Conservation (phyloP, 345 rosid species). For the Salix purpurea region DNA sequence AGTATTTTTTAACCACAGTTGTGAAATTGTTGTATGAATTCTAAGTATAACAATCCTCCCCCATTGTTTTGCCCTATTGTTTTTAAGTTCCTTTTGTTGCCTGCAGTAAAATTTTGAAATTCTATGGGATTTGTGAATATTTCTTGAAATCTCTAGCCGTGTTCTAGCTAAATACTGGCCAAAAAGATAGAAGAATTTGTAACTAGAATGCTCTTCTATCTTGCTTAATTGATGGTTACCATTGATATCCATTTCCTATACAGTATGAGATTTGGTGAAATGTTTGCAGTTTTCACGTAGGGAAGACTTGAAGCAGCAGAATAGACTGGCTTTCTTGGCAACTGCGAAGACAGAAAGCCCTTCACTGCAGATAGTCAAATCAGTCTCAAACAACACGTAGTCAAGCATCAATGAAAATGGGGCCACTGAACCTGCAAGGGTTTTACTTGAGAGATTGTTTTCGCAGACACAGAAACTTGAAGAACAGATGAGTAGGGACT, state of each 20-base stretch:
- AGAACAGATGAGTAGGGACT: slow-evolving; percentile 38
- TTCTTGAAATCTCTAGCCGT: neutral
- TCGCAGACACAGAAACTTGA: slow-evolving; percentile 58
- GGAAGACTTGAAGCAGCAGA: slow-evolving; percentile 33
- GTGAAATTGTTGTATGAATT: neutral
- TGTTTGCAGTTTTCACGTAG: slow-evolving; percentile 37
- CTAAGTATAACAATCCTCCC: neutral
- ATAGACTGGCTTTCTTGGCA: slow-evolving; percentile 19
- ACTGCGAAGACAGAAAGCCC: slow-evolving; percentile 14
- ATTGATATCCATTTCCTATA: neutral
- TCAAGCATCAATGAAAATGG: slow-evolving; percentile 45
- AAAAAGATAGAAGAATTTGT: neutral
- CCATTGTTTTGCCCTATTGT: neutral
- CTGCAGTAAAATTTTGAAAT: neutral
- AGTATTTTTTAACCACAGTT: too few species aligned
- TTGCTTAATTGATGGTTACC: neutral
- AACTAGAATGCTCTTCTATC: neutral
- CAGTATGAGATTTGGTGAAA: neutral
- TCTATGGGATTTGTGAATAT: neutral
- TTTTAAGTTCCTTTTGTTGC: neutral
- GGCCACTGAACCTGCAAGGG: slow-evolving; percentile 43
- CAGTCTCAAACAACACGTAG: slow-evolving; percentile 39
- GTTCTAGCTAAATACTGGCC: neutral
- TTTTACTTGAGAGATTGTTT: slow-evolving; percentile 66
- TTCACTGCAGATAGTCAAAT: slow-evolving; percentile 23